Percentiles rank a stretch among this genome's conserved stretches.
Conservation (phyloP, 2,329 filamentous ascomycete genomes). For the Colletotrichum navitas region DNA sequence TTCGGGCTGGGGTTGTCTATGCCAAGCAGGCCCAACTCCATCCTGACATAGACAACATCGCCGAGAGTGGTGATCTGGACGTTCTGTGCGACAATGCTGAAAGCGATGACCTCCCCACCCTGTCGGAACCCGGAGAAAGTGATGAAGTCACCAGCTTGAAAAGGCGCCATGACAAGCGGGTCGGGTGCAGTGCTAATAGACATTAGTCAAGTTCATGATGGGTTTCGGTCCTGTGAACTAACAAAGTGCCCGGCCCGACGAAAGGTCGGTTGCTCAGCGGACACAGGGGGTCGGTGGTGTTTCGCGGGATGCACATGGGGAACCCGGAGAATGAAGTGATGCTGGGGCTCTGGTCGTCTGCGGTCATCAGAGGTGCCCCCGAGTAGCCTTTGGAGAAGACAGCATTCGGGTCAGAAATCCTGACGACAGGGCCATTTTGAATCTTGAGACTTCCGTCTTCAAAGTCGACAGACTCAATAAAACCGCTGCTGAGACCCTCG, state of each 20-base stretch:
- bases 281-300: constrained; percentile 52
- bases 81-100: constrained; percentile 53
- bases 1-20: constrained; percentile 52
- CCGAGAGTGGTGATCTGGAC: constrained; percentile 52
- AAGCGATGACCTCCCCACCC: constrained; percentile 51
- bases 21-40: constrained; percentile 52
- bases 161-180: constrained; percentile 53
- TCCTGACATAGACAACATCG: constrained; percentile 51
- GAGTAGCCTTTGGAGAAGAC: constrained; percentile 56
- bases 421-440: constrained; percentile 49
- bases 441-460: constrained; percentile 52
- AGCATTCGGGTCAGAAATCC: constrained; percentile 61
- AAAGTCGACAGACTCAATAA: constrained; percentile 52
- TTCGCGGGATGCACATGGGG: constrained; percentile 65
- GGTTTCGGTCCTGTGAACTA: constrained; percentile 17
- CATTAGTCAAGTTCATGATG: background rate
- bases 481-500: constrained; percentile 52
- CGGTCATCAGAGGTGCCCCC: constrained; percentile 57
- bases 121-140: constrained; percentile 51
- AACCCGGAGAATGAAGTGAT: constrained; percentile 63
- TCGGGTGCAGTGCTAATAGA: constrained; percentile 50
- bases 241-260: constrained; percentile 51
- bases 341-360: constrained; percentile 62
- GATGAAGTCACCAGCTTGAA: constrained; percentile 53
- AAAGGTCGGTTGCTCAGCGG: constrained; percentile 52